Base-by-base conservation (phyloP, 352 stramenopile species). In the Bremia lactucae region DNA sequence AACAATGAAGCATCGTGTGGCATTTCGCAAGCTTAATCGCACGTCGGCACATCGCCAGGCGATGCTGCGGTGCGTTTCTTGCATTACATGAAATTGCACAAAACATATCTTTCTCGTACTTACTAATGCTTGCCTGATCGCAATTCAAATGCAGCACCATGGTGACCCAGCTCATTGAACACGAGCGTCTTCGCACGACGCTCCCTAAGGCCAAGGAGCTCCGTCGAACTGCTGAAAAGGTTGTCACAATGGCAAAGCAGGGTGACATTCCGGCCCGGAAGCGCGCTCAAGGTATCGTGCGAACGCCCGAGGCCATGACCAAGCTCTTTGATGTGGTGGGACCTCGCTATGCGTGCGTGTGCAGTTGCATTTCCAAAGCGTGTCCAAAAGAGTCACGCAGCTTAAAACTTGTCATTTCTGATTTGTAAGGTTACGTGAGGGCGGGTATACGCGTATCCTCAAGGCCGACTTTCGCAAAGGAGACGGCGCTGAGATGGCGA, bases 151-250 rank as follows among this genome's bases (percentile, higher is more conserved):
- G 49, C 46, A 92, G 77, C 31, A 98, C 96, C 29, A 96, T 97
- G 79, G 86, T 97, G 36, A 97, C 92, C 46, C 96, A 96, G 45
- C 74, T 98, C 39, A 94, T 98, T 53, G 94, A 97, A 54, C 92
- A 98, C 62, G 95, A 98, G 62, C 87, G 95, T 37, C 98, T 98
- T 52, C 88, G 85, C 57, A 98, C 94, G 46, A 98, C 95, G 36
- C 66, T 97, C 14, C 85, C 93, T 25, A 97, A 97, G 66, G 94
- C 95, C 19, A 98, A 98, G 66, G 92, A 98, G 74, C 63, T 98
- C 31, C 77, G 84, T 37, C 77, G 78, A 23, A 48, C 97, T 20
- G 93, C 93, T 6, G 94, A 98, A 23, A 77, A 97, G 64, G 90
- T 98, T 39, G 79, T 98, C 41, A 96, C 86, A 11, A 68, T 96